These are phyloP conservation scores for Pugionium dolabratum DNA, from an alignment of 345 rosid species.

Conservation along the genomic window DNA sequence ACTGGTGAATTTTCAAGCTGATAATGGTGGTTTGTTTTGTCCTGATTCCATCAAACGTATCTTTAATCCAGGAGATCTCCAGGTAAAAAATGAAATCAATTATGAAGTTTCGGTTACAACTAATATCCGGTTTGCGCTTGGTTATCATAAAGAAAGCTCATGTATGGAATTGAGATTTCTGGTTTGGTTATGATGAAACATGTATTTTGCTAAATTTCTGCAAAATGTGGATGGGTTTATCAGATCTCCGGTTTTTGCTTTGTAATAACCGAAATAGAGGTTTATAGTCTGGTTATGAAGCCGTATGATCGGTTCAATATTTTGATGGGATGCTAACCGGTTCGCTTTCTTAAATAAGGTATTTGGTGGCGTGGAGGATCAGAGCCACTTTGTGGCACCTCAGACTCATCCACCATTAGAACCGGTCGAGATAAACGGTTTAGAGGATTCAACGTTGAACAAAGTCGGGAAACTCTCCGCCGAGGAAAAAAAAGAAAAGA, in stretches of 20 bases:
- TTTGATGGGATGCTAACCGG: no score
- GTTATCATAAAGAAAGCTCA: background rate
- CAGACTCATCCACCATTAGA: slow-evolving; percentile 46
- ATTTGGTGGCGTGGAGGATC: slow-evolving; percentile 50
- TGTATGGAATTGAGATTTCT: background rate
- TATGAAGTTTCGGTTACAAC: no score
- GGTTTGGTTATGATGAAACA: background rate
- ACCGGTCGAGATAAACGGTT: slow-evolving; percentile 61
- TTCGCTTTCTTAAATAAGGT: slow-evolving; percentile 42
- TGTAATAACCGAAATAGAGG: no score
- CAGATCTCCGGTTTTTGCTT: background rate
- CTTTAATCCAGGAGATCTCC: slow-evolving; percentile 57
- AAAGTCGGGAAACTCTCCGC: slow-evolving; percentile 77
- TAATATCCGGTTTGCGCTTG: background rate
- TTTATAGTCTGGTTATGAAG: no score
- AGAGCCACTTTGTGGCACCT: slow-evolving; percentile 30
- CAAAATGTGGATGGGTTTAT: background rate
- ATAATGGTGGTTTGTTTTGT: slow-evolving; percentile 62
- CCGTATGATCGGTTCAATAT: no score
- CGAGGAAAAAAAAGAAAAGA: slow-evolving; percentile 92
- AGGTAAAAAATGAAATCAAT: slow-evolving; percentile 50
- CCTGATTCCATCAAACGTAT: slow-evolving; percentile 51
- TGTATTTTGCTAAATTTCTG: background rate
- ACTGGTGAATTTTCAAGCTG: slow-evolving; percentile 58
- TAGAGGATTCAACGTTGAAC: slow-evolving; percentile 72